phyloP scores from a whole-genome alignment of 352 stramenopile species.

The Globisporangium paddicum region DNA sequence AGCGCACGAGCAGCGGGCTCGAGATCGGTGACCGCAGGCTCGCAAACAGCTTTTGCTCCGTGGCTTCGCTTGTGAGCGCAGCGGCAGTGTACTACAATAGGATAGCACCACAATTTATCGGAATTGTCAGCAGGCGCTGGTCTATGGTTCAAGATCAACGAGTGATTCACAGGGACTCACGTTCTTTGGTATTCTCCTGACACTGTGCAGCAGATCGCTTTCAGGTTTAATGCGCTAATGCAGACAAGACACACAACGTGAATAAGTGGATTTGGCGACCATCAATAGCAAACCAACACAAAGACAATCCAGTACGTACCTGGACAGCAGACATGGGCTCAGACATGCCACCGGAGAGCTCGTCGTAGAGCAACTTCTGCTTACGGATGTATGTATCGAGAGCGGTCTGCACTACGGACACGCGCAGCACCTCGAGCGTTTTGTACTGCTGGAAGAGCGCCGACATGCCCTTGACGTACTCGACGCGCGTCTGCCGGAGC shows the following conservation, averaged over 20 bases:
- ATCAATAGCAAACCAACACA: neutral
- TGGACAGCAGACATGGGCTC: constrained; percentile 58
- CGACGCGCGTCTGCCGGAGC: constrained; percentile 49
- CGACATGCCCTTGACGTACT: constrained; percentile 85
- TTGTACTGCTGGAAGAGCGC: constrained; percentile 81
- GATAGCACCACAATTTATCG: neutral
- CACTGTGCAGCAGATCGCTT: constrained; percentile 68
- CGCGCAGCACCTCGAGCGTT: constrained; percentile 63
- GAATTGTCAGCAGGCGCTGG: neutral
- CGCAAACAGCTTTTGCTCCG: constrained; percentile 55
- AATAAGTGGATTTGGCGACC: neutral
- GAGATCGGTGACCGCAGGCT: constrained; percentile 60
- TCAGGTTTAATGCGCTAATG: constrained; percentile 70
- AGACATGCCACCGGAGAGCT: constrained; percentile 59
- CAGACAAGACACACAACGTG: neutral
- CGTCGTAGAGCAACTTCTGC: constrained; percentile 72
- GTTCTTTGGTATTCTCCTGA: constrained; percentile 82
- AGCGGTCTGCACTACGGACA: constrained; percentile 68
- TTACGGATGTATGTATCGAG: constrained; percentile 79
- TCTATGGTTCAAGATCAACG: neutral
- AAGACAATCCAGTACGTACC: constrained; percentile 28
- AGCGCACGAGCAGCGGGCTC: constrained; percentile 66
- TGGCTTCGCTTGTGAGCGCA: constrained; percentile 50
- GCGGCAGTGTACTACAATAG: constrained; percentile 57
- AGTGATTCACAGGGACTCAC: constrained; percentile 25